Base-by-base conservation (phyloP, 179 eudicot species). In the Beta lomatogona region DNA sequence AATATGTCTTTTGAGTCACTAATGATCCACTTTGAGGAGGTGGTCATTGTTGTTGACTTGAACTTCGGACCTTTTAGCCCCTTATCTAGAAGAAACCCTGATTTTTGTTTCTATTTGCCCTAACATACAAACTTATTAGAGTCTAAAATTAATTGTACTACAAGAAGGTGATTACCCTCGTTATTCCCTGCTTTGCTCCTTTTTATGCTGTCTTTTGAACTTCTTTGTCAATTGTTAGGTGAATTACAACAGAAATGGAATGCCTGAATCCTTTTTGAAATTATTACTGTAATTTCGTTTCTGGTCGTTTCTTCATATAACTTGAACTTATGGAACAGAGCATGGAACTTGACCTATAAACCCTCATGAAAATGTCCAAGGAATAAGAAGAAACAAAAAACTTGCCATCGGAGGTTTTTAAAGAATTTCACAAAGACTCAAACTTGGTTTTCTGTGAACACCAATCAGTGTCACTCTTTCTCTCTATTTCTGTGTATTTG, bases 311-410 rank as follows among this genome's bases (percentile, higher is more conserved):
- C 50, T 59, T 60, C 19, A 36, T 25, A 25, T 71, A 52, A 70
- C 50, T 78, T 41, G 5, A 36, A 50, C 44, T 61, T 52, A 15
- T 78, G 67, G 15, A 75, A 75, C 82, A 94, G 98, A 92, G 94
- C 36, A 82, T 15, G 86, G 98, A 94, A 80, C 92, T 95, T 86
- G 95, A 95, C 36, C 84, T 90, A 68, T 84, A 89, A 80, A 63
- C 53, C 61, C 85, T 95, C 64, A 85, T 75, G 86, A 91, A 89
- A 78, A 79, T 85, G 82, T 89, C 94, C 46, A 75, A 82, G 12
- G 94, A 92, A 41, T 95, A 95, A 89, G 94, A 88, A 76, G 86
- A 72, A 21, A 91, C 91, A 71, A 94, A 94, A 88, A 90, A 81
- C 79, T 82, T 59, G 94, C 97, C 63, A 84, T 95, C 59, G 84